phyloP scores from a whole-genome alignment of 768 basidiomycete genomes.

The Phylloporus sp. region DNA sequence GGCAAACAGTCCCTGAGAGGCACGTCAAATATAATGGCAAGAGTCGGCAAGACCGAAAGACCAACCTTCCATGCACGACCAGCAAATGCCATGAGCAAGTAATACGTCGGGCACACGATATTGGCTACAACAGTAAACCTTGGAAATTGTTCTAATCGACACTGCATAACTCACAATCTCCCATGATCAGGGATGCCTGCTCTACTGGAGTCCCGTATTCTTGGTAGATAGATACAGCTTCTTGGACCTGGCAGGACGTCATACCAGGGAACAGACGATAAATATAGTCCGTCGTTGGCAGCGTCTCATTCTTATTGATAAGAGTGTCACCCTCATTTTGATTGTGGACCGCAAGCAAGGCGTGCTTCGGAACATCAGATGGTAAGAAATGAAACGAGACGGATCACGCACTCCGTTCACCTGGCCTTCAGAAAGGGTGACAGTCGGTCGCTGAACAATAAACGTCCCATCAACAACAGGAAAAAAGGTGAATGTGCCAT shows the following conservation, averaged over 20 bases:
- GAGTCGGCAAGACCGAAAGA: constrained; percentile 17
- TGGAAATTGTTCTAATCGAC: background rate
- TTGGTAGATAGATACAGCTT: constrained; percentile 29
- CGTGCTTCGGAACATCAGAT: constrained; percentile 17
- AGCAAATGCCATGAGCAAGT: constrained; percentile 28
- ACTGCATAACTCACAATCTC: constrained; percentile 34
- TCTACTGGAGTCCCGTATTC: constrained; percentile 29
- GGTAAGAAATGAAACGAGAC: background rate
- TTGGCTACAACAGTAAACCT: constrained; percentile 19
- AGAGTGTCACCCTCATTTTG: constrained; percentile 32
- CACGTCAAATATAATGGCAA: constrained; percentile 3
- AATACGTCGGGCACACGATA: constrained; percentile 36
- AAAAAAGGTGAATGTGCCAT: constrained; percentile 37
- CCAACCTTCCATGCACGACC: constrained; percentile 34
- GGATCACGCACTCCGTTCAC: constrained; percentile 39
- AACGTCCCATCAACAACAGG: constrained; percentile 49
- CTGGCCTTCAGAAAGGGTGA: constrained; percentile 33
- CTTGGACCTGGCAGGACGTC: constrained; percentile 18
- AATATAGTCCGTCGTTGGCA: constrained; percentile 16
- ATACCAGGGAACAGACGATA: constrained; percentile 42
- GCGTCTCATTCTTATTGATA: constrained; percentile 23
- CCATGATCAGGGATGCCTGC: constrained; percentile 36
- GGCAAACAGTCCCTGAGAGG: constrained; percentile 28
- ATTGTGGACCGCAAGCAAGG: constrained; percentile 26
- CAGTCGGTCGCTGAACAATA: constrained; percentile 40